phyloP scores from a whole-genome alignment of 345 rosid species.

The Eucalyptus brandiana region DNA sequence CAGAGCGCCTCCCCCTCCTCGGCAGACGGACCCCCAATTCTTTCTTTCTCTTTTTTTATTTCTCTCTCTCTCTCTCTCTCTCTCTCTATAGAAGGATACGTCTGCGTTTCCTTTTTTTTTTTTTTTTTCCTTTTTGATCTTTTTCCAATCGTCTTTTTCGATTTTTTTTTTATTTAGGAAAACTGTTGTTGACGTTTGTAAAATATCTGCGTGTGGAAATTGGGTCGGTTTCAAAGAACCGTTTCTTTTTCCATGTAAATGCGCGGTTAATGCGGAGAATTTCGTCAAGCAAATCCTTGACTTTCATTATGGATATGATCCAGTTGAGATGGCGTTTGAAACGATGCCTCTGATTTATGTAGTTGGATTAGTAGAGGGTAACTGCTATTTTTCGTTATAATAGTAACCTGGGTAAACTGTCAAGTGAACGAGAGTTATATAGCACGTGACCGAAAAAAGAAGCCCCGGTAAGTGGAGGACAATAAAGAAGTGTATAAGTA shows the following conservation, averaged over 20 bases:
- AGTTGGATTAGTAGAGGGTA: background rate
- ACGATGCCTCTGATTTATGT: background rate
- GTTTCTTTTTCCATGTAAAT: background rate
- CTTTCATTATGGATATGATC: too few relatives aligned
- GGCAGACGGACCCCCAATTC: background rate
- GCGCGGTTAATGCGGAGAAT: background rate
- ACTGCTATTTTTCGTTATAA: background rate
- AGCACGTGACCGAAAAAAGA: background rate
- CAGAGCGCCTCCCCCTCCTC: slow-evolving; percentile 5
- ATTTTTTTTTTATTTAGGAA: background rate
- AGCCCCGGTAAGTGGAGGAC: background rate
- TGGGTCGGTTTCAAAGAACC: background rate
- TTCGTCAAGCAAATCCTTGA: too few relatives aligned
- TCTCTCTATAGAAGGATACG: background rate
- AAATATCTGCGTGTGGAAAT: too few relatives aligned
- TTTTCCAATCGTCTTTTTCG: background rate
- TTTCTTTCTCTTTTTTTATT: background rate
- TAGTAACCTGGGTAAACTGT: background rate
- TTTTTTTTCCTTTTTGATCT: background rate
- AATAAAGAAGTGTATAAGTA: background rate
- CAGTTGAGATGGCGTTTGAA: background rate
- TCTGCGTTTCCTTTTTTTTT: background rate
- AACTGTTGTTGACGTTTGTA: background rate
- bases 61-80: background rate
- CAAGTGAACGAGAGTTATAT: background rate